Base-by-base conservation (phyloP, 2,329 filamentous ascomycete genomes). In the Colletotrichum tabaci region DNA sequence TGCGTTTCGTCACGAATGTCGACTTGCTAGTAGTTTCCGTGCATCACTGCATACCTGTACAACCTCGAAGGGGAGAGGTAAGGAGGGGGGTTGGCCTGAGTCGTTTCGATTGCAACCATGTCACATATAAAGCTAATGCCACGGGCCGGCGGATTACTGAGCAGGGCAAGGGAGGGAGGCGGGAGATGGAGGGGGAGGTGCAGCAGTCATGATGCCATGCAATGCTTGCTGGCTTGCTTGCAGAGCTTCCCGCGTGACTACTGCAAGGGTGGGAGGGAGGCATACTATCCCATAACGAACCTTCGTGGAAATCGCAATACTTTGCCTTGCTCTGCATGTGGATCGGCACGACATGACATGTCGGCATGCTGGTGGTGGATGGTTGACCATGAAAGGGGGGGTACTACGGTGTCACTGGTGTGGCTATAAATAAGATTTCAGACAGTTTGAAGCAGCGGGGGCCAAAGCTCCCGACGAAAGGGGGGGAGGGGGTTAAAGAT, bases 381-480 rank as follows among this genome's bases (percentile, higher is more conserved):
- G n/a, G 55, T 26, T 26, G n/a, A n/a, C 55, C 35, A 38, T 26
- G 30, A 58, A 18, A 21, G 40, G 57, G 15, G 7, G 21, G n/a
- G 62, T n/a, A 18, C 49, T n/a, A 18, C 49, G 63, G 49, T 67
- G 63, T 50, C 21, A 61, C 46, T 61, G 21, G 35, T 26, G 35
- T 16, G 49, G 35, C 64, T 62, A 71, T 68, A 46, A 68, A 62
- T 68, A 68, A 52, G 18, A 55, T 46, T 58, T 52, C 65, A 71
- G 64, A 67, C 64, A 61, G 26, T 40, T 30, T 47, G n/a, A 42
- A 46, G 23, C 46, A 47, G 12, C 40, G n/a, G 30, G 62, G 61
- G 55, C 35, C 50, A 53, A 57, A 47, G 67, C 63, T 61, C 56
- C 56, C 62, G 64, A 71, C 57, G 64, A 71, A 50, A 56, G 30